Evolutionary conservation across 495 filamentous ascomycete species (phyloP), one percentile per base, ranked within the genome.

Genomic region (Aspergillus leporis): DNA sequence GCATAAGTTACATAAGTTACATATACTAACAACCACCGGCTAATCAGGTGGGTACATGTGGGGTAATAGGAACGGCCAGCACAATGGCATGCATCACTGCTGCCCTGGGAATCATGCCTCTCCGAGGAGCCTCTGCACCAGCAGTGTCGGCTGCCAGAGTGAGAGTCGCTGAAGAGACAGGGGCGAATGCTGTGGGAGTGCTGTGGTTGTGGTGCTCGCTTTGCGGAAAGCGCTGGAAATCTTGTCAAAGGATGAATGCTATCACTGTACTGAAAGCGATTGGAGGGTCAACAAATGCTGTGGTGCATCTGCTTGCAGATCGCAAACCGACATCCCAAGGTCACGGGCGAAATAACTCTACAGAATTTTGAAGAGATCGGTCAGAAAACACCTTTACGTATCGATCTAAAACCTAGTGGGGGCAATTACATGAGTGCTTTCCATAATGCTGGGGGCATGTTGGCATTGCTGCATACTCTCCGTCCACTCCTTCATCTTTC

Each of bases 401-500:
- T 89, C 5, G 87, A 89, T 62, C 73, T 89, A 13, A 89, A 89
- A 56, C 87, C 87, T 5, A 86, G 83, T 56, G 85, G 86, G 6
- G 76, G 83, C 18, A 86, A 87, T 56, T 90, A 90, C 71, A 89
- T 89, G 86, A 84, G 81, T 34, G 85, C 89, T 61, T 87, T 90
- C 61, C 87, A 90, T 64, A 83, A 84, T 62, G 81, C 85, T 0
- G 87, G 86, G 8, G 86, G 86, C 47, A 88, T 88, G 84, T 59
- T 77, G 23, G 80, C 81, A 5, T 66, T 90, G 0, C 59, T 89
- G 13, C 76, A 82, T 48, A 74, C 75, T 5, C 72, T 90, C 3
- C 70, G 75, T 10, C 86, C 85, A 0, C 73, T 88, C 0, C 74
- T 89, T 0, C 72, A 84, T 47, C 75, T 87, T 0, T 70, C 78